Conservation (phyloP, 495 filamentous ascomycete genomes). For the Xylaria castorea region DNA sequence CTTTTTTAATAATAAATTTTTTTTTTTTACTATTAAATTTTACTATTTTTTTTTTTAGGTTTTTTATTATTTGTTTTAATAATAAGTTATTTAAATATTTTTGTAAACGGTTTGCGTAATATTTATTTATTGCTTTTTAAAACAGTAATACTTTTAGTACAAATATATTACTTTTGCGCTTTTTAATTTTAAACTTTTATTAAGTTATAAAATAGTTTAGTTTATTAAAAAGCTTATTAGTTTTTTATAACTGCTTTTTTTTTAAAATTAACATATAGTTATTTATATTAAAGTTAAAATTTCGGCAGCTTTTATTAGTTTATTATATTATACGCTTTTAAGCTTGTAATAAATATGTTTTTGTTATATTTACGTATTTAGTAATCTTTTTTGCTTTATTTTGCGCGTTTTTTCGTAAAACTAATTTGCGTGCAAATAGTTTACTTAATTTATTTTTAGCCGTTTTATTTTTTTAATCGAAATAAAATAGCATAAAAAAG, state of each 20-base stretch:
- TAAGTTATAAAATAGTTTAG: background rate
- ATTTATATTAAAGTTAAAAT: too few relatives aligned
- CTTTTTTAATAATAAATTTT: too few relatives aligned
- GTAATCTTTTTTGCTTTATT: background rate
- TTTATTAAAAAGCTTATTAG: background rate
- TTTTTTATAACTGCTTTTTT: background rate
- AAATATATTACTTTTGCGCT: background rate
- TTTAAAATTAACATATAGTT: background rate
- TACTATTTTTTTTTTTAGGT: too few relatives aligned
- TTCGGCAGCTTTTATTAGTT: too few relatives aligned
- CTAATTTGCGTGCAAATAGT: background rate
- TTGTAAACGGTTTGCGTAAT: background rate
- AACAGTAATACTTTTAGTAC: background rate
- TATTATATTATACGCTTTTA: too few relatives aligned
- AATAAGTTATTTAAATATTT: background rate
- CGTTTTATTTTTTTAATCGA: background rate
- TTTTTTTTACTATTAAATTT: too few relatives aligned
- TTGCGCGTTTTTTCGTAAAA: background rate
- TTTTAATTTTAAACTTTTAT: constrained; percentile 1
- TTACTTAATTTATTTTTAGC: background rate
- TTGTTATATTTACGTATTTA: too few relatives aligned
- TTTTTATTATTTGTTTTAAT: too few relatives aligned
- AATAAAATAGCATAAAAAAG: background rate
- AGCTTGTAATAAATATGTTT: too few relatives aligned
- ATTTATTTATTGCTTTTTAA: background rate